Evolutionary conservation across 1,139 yeast genomes (phyloP), one percentile per base, ranked within the genome.

Genomic region (Taphrina wiesneri): DNA sequence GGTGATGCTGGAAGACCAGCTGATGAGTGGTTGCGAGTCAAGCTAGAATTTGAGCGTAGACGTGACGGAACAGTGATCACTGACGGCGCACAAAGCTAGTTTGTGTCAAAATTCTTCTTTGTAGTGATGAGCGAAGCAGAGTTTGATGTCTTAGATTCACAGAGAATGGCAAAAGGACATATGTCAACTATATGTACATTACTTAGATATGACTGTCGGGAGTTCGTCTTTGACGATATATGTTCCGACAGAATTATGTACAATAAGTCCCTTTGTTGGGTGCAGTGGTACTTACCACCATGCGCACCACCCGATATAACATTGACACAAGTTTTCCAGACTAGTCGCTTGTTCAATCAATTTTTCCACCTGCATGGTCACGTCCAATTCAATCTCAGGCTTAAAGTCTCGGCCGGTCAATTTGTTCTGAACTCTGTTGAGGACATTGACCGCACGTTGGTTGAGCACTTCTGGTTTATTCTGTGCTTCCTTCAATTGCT

Each of bases 261-360:
- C n/a, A n/a, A n/a, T n/a, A n/a, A n/a, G n/a, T n/a, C n/a, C n/a
- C n/a, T n/a, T n/a, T n/a, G n/a, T n/a, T 13, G 39, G 13, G 45
- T 39, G 19, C 21, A 39, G 17, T n/a, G 28, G 28, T 23, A 9
- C 19, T n/a, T 41, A 54, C 59, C 59, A 54, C 59, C 59, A 54
- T 11, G 59, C 59, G 36, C 59, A 54, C 59, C 99, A 95, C 21
- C 99, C 99, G 70, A 95, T 89, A 74, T 90, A 95, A 76, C 93
- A 99, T 76, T 91, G 97, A 74, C 99, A 93, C 68, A 95, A 79
- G 73, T 93, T 93, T 75, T 95, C 99, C 36, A 93, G 96, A 67
- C 96, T 88, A 0, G 98, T 93, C 0, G 99, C 99, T 75, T 95
- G 97, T 73, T 90, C 96, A 66, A 95, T 93, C 75, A 95, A 80